Conservation (phyloP, 2,329 filamentous ascomycete species). For the Colletotrichum somersetense region DNA sequence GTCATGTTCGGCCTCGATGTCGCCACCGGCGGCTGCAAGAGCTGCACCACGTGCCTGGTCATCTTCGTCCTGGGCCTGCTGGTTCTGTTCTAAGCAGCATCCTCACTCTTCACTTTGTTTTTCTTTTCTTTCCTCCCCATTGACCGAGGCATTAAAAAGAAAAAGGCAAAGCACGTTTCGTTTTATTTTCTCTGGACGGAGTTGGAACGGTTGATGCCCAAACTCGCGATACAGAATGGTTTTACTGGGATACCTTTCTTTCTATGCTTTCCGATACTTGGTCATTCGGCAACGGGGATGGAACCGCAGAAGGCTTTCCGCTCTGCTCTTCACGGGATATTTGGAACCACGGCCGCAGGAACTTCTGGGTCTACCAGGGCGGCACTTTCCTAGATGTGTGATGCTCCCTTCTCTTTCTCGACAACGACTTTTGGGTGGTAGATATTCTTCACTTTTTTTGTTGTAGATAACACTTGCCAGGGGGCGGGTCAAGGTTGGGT, state of each 20-base stretch:
- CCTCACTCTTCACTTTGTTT: neutral
- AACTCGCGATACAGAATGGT: neutral
- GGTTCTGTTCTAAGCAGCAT: constrained; percentile 49
- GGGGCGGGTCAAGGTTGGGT: neutral
- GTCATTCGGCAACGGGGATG: constrained; percentile 12
- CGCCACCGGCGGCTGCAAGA: constrained; percentile 48
- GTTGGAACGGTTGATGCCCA: neutral
- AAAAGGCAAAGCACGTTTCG: too few relatives aligned
- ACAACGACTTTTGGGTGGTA: neutral
- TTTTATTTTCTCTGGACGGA: neutral
- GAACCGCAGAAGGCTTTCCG: neutral
- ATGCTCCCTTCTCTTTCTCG: neutral
- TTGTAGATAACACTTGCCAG: constrained; percentile 2
- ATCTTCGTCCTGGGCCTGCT: constrained; percentile 52
- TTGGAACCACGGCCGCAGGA: neutral
- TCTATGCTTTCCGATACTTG: constrained; percentile 10
- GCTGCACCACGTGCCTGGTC: constrained; percentile 50
- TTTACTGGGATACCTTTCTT: neutral
- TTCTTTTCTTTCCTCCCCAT: neutral
- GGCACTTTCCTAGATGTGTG: neutral
- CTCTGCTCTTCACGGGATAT: neutral
- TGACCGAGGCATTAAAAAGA: too few relatives aligned
- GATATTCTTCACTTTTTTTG: constrained; percentile 4
- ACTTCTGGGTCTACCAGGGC: neutral
- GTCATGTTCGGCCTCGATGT: constrained; percentile 43